A percentile compares a stretch with the other conserved stretches of the same genome.
Evolutionary conservation across 2,329 filamentous ascomycete genomes (phyloP).

Genomic region (Alternaria novae-zelandiae): DNA sequence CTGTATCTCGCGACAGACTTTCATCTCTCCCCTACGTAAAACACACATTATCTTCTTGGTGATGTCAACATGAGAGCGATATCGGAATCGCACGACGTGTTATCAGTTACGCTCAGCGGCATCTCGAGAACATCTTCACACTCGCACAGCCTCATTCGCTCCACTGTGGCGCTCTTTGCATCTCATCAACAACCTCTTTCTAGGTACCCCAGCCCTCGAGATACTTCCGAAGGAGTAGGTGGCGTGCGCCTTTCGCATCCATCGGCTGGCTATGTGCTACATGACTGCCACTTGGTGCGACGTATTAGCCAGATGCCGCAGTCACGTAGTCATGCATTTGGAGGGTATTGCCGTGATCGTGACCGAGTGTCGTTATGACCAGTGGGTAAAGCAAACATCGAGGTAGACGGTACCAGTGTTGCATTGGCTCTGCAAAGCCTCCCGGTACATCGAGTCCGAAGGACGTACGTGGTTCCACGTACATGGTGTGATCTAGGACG

Average conservation of each 20-base stretch:
- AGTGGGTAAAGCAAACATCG: slow-evolving; percentile 11
- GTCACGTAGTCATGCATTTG: slow-evolving; percentile 14
- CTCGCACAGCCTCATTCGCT: slow-evolving; percentile 6
- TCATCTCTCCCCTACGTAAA: neutral
- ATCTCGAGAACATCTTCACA: neutral
- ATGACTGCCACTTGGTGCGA: slow-evolving; percentile 7
- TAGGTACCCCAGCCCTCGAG: slow-evolving; percentile 6
- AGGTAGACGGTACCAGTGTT: neutral
- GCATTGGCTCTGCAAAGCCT: neutral
- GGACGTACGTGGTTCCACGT: slow-evolving; percentile 5
- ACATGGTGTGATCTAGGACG: neutral
- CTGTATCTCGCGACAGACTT: neutral
- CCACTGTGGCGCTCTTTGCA: slow-evolving; percentile 15
- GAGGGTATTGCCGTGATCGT: slow-evolving; percentile 7
- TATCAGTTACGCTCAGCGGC: neutral
- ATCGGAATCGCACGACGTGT: neutral
- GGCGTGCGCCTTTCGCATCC: slow-evolving; percentile 12
- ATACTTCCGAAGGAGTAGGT: slow-evolving; percentile 12
- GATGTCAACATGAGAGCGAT: neutral
- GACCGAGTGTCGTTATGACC: neutral
- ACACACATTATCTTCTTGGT: too few relatives aligned
- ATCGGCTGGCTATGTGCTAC: slow-evolving; percentile 7
- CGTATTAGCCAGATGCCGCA: slow-evolving; percentile 3
- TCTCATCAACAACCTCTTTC: neutral
- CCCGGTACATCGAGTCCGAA: slow-evolving; percentile 10